Evolutionary conservation across 805 yeast species (phyloP).

Genomic region (Candida peoriensis): DNA sequence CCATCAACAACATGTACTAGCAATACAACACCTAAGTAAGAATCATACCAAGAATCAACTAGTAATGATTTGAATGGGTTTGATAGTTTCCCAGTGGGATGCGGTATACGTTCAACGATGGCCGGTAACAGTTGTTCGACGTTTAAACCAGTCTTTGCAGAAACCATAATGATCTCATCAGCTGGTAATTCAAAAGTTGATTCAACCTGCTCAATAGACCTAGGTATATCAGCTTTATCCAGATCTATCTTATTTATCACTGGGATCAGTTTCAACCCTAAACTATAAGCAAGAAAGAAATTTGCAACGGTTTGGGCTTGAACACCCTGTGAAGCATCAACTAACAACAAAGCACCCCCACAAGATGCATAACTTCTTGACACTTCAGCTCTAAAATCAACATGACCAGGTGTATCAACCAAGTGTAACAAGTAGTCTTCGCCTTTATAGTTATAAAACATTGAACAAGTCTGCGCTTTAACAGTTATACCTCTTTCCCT

Average conservation of each 20-base stretch:
- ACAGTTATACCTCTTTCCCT: conserved; percentile 95
- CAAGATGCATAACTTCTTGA: conserved; percentile 93
- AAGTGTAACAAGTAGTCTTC: conserved; percentile 80
- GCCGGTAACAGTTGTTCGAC: conserved; percentile 78
- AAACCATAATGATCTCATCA: conserved; percentile 73
- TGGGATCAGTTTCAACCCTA: conserved; percentile 78
- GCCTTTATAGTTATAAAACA: conserved; percentile 68
- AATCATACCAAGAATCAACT: conserved; percentile 98
- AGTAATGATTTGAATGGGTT: conserved; percentile 66
- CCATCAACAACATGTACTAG: conserved; percentile 87
- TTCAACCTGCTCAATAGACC: conserved; percentile 81
- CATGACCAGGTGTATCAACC: conserved; percentile 98
- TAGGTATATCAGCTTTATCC: conserved; percentile 77
- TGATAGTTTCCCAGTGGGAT: conserved; percentile 55
- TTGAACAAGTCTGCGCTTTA: conserved; percentile 94
- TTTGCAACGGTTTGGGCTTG: conserved; percentile 99
- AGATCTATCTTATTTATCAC: conserved; percentile 90
- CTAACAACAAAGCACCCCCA: conserved; percentile 85
- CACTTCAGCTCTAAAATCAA: conserved; percentile 91
- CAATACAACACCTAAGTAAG: conserved; percentile 86
- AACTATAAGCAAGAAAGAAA: conserved; percentile 81
- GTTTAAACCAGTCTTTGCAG: conserved; percentile 87
- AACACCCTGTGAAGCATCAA: conserved; percentile 94
- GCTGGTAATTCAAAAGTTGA: conserved; percentile 73
- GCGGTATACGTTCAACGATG: conserved; percentile 74